Conservation (phyloP, 2,329 filamentous ascomycete species). For the Aspergillus tamarii region DNA sequence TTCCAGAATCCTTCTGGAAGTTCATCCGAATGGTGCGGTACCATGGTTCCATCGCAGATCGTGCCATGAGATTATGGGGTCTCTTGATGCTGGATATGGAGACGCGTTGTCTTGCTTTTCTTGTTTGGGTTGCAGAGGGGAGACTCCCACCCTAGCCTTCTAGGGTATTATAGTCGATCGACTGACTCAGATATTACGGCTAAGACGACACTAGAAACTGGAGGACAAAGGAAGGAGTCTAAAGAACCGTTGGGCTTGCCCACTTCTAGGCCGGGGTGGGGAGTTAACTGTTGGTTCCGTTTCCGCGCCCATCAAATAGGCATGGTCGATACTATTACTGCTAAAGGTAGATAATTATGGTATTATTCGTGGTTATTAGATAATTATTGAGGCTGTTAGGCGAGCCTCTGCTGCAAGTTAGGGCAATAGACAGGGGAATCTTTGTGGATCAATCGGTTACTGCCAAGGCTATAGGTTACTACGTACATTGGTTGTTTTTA, state of each 20-base stretch:
- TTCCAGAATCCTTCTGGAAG: slow-evolving; percentile 15
- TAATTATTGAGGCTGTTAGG: slow-evolving; percentile 2
- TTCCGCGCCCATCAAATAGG: slow-evolving; percentile 13
- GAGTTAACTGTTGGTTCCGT: slow-evolving; percentile 19
- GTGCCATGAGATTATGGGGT: slow-evolving; percentile 9
- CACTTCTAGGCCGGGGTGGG: neutral
- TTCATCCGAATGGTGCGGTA: slow-evolving; percentile 3
- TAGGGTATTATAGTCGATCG: slow-evolving; percentile 7
- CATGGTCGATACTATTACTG: neutral
- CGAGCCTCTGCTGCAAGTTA: neutral
- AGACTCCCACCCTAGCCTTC: neutral
- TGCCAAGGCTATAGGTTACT: neutral
- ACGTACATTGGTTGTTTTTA: neutral
- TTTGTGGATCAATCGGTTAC: neutral
- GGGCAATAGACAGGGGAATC: neutral
- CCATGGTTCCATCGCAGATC: slow-evolving; percentile 12
- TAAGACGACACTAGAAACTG: slow-evolving; percentile 24
- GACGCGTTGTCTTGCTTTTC: neutral
- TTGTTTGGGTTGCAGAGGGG: neutral
- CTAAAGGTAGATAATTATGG: neutral
- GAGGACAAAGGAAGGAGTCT: slow-evolving; percentile 11
- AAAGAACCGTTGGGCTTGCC: slow-evolving; percentile 17
- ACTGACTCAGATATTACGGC: slow-evolving; percentile 13
- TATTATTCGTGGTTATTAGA: slow-evolving; percentile 3
- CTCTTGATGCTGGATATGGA: neutral